A percentile compares a stretch with the other conserved stretches of the same genome.
phyloP scores from a whole-genome alignment of 176 grass and related monocot species.

The Phyllostachys edulis region DNA sequence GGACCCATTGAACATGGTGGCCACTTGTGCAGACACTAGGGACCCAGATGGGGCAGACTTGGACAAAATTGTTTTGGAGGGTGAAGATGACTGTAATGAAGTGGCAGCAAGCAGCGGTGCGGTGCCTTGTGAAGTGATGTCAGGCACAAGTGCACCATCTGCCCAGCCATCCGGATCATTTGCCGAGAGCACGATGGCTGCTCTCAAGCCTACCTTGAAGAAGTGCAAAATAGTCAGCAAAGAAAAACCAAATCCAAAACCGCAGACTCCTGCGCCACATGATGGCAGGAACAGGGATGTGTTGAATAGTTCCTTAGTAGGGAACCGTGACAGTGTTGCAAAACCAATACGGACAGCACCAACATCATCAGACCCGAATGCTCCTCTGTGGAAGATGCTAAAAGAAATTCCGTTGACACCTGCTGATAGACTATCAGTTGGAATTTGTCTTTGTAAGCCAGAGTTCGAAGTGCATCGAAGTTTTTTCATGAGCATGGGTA shows the following conservation, averaged over 20 bases:
- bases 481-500: slow-evolving; percentile 59
- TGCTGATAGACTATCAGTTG: slow-evolving; percentile 46
- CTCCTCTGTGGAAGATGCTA: slow-evolving; percentile 50
- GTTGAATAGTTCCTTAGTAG: slow-evolving; percentile 23
- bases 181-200: slow-evolving; percentile 54
- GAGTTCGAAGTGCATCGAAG: slow-evolving; percentile 47
- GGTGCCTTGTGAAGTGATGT: slow-evolving; percentile 47
- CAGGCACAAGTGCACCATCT: slow-evolving; percentile 46
- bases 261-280: neutral
- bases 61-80: slow-evolving; percentile 24
- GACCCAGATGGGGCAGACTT: slow-evolving; percentile 4
- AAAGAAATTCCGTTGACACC: slow-evolving; percentile 49
- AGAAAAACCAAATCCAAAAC: slow-evolving; percentile 34
- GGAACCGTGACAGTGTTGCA: neutral
- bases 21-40: slow-evolving; percentile 17
- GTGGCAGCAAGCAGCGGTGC: slow-evolving; percentile 35
- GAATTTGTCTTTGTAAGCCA: slow-evolving; percentile 45
- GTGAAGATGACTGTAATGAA: slow-evolving; percentile 33
- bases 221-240: slow-evolving; percentile 41
- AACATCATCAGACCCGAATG: slow-evolving; percentile 47
- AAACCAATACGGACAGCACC: slow-evolving; percentile 24
- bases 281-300: slow-evolving; percentile 19
- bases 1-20: slow-evolving; percentile 31
- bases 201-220: slow-evolving; percentile 35
- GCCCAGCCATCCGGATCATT: slow-evolving; percentile 40